These are phyloP conservation scores for Sabuloglossum arenarium DNA, from an alignment of 495 filamentous ascomycete species.

Conservation along the genomic window DNA sequence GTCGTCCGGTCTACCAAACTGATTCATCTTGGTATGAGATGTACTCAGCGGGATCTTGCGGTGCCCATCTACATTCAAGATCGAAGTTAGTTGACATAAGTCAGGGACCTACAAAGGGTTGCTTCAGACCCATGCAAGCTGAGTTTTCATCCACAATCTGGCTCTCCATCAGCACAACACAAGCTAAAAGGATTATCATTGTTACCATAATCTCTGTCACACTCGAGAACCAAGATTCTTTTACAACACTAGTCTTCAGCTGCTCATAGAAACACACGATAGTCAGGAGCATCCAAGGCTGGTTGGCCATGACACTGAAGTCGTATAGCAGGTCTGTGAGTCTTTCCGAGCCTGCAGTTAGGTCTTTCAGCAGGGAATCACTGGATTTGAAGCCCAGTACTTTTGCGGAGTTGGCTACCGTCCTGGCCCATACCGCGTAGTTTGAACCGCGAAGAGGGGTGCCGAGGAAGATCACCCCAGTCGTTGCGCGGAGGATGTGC, in stretches of 20 bases:
- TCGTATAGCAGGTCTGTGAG: not conserved
- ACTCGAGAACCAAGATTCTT: not conserved
- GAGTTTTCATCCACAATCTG: not conserved
- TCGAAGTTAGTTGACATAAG: too few relatives aligned
- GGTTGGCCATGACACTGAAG: not conserved
- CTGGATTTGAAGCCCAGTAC: not conserved
- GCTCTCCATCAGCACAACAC: not conserved
- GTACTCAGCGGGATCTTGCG: not conserved
- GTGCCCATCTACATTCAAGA: not conserved
- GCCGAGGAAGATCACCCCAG: slow-evolving; percentile 5
- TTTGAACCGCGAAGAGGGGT: slow-evolving; percentile 3
- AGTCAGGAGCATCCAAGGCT: not conserved
- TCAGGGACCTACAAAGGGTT: too few relatives aligned
- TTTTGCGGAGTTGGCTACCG: not conserved
- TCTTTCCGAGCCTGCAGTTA: not conserved
- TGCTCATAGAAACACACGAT: not conserved
- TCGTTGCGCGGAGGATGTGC: not conserved
- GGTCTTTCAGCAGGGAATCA: not conserved
- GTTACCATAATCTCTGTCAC: not conserved
- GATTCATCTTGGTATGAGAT: not conserved
- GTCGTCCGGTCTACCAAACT: not conserved
- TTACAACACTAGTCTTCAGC: not conserved
- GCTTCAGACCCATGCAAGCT: too few relatives aligned
- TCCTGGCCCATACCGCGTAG: not conserved
- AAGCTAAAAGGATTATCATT: not conserved